A percentile compares a stretch with the other conserved stretches of the same genome.
Conservation (phyloP, 441 rosid genomes). For the Populus tomentosa region DNA sequence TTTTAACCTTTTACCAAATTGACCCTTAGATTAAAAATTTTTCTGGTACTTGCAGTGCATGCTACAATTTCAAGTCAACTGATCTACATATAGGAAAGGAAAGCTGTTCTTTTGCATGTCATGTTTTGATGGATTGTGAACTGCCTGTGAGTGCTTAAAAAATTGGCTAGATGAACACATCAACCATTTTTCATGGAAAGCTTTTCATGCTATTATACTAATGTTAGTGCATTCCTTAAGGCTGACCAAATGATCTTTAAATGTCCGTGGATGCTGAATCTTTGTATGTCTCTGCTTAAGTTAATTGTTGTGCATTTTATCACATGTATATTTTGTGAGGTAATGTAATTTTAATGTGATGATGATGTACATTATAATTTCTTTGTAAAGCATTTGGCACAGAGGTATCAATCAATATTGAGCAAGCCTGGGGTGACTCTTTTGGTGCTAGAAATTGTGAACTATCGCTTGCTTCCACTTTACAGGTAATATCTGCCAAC, state of each 20-base stretch:
- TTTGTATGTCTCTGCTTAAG: not conserved
- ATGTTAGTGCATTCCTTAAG: not conserved
- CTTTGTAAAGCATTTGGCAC: slow-evolving; percentile 80
- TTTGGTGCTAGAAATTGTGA: slow-evolving; percentile 88
- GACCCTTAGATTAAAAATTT: not conserved
- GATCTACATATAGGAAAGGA: not conserved
- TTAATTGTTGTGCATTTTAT: not conserved
- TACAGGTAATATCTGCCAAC: slow-evolving; percentile 58
- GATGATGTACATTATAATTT: slow-evolving; percentile 17
- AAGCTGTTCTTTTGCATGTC: not conserved
- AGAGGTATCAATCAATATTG: slow-evolving; percentile 72
- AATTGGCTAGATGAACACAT: slow-evolving; percentile 12
- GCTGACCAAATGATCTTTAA: not conserved
- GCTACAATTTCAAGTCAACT: not conserved
- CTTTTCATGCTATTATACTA: not conserved
- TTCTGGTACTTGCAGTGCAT: not conserved
- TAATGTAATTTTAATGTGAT: not conserved
- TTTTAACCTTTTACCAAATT: not conserved
- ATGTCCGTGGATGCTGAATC: not conserved
- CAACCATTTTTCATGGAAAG: not conserved
- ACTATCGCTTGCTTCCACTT: slow-evolving; percentile 92
- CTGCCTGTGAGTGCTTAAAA: not conserved
- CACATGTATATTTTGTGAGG: not conserved
- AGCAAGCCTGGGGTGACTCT: slow-evolving; percentile 92
- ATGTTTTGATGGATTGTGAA: not conserved